phyloP scores from a whole-genome alignment of 1,284 basidiomycete genomes.

The Flammula alnicola region DNA sequence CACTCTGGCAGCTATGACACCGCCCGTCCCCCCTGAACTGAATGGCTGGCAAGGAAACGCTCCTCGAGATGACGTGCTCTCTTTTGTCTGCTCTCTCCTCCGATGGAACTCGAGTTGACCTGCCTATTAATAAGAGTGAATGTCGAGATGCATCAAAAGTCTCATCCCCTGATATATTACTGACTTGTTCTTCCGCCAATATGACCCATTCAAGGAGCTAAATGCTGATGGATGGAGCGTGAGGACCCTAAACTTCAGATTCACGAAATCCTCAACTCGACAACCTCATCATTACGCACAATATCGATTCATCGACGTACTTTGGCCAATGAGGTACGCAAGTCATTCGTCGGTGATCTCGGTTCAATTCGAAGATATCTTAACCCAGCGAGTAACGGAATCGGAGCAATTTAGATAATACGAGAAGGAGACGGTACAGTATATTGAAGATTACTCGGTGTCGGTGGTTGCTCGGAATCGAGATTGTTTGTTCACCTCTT shows the following conservation, averaged over 20 bases:
- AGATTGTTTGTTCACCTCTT: background rate
- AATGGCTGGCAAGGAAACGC: conserved; percentile 16
- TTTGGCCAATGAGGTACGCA: too few relatives aligned
- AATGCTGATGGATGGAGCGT: background rate
- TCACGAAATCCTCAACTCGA: too few relatives aligned
- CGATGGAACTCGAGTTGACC: background rate
- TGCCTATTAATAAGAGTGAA: background rate
- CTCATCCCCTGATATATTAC: conserved; percentile 18
- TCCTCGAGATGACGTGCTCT: background rate
- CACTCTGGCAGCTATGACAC: too few relatives aligned
- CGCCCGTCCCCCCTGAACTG: conserved; percentile 3
- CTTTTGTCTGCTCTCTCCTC: background rate
- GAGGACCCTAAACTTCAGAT: too few relatives aligned
- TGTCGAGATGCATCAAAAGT: conserved; percentile 14
- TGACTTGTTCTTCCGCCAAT: background rate
- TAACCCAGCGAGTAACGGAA: too few relatives aligned
- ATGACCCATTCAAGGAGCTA: background rate
- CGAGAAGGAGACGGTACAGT: background rate
- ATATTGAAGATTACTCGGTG: conserved; percentile 1
- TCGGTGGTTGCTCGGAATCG: background rate
- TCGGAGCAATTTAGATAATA: background rate
- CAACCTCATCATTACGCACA: too few relatives aligned
- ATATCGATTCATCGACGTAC: too few relatives aligned
- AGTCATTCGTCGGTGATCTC: conserved; percentile 1
- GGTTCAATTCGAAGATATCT: background rate